Percentiles rank a stretch among this genome's conserved stretches.
Evolutionary conservation across 176 grass and related monocot species (phyloP).

Genomic region (Bothriochloa decipiens): DNA sequence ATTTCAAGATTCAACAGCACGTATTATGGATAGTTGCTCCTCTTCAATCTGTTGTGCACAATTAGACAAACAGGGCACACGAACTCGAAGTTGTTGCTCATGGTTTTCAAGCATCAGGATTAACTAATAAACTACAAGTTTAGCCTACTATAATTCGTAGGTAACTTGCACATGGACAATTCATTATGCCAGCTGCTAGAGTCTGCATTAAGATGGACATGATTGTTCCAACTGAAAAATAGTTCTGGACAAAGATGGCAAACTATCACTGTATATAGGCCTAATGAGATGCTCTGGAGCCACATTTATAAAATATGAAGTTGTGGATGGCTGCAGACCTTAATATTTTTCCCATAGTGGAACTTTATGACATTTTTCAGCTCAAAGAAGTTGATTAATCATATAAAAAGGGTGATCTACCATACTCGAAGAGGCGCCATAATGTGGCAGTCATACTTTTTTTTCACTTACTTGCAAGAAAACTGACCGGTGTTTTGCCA

Average conservation of each 20-base stretch:
- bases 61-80: neutral
- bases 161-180: neutral
- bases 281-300: neutral
- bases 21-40: neutral
- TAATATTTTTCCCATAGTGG: neutral
- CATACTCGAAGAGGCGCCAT: neutral
- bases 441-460: neutral
- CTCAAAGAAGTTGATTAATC: neutral
- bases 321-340: neutral
- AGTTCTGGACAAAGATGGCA: neutral
- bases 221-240: neutral
- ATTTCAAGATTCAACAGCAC: neutral
- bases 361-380: neutral
- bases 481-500: constrained; percentile 85
- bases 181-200: neutral
- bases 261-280: constrained; percentile 5
- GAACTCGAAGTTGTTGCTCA: constrained; percentile 1
- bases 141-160: neutral
- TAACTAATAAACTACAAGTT: constrained; percentile 21
- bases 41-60: neutral
- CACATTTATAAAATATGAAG: neutral
- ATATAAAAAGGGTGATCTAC: constrained; percentile 6
- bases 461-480: constrained; percentile 86
- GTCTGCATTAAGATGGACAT: constrained; percentile 11
- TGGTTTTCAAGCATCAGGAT: constrained; percentile 6